A percentile compares a stretch with the other conserved stretches of the same genome.
These are phyloP conservation scores for Dryadomyces sulphureus DNA, from an alignment of 2,329 filamentous ascomycete species.

Conservation along the genomic window DNA sequence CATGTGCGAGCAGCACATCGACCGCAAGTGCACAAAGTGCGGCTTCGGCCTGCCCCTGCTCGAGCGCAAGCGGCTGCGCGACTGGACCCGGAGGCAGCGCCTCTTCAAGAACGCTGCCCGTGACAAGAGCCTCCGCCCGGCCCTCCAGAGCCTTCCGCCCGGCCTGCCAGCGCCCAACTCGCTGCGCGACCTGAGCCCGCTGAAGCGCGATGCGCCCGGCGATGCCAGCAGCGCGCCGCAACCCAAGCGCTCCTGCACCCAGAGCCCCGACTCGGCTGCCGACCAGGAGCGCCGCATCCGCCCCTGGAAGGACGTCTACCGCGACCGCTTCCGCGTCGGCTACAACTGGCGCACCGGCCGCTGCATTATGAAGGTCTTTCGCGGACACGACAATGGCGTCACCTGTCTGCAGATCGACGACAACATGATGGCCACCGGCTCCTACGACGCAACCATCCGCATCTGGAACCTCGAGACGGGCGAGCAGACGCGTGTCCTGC, in stretches of 20 bases:
- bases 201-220: constrained; percentile 23
- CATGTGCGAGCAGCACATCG: constrained; percentile 93
- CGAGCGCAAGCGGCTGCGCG: constrained; percentile 74
- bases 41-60: constrained; percentile 87
- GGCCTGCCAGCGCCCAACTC: constrained; percentile 15
- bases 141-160: constrained; percentile 14
- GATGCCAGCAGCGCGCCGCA: constrained; percentile 15
- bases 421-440: constrained; percentile 75
- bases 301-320: constrained; percentile 96
- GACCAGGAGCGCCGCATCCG: constrained; percentile 34
- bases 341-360: constrained; percentile 96
- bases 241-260: constrained; percentile 14
- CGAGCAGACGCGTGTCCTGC: constrained; percentile 69
- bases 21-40: constrained; percentile 85
- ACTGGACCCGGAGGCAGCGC: constrained; percentile 75
- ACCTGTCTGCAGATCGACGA: constrained; percentile 61
- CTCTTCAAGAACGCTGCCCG: constrained; percentile 26
- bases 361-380: constrained; percentile 70
- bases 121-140: constrained; percentile 13
- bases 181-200: constrained; percentile 11
- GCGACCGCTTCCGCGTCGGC: constrained; percentile 82
- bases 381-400: constrained; percentile 75
- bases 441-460: constrained; percentile 88
- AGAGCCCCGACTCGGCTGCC: constrained; percentile 15
- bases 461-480: constrained; percentile 92